A percentile compares a stretch with the other conserved stretches of the same genome.
Conservation (phyloP, 768 basidiomycete species). For the Omphalotus guepiniiformis region DNA sequence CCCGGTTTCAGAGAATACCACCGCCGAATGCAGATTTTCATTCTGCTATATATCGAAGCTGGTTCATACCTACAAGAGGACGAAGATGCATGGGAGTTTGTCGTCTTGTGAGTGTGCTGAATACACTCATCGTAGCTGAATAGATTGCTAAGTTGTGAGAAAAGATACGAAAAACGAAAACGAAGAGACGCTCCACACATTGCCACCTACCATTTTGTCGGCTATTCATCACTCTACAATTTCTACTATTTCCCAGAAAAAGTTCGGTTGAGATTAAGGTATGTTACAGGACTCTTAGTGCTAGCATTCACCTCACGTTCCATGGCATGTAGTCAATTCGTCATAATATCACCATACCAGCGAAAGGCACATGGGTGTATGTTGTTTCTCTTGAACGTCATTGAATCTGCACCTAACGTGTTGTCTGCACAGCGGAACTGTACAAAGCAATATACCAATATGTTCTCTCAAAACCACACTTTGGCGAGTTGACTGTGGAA, state of each 20-base stretch:
- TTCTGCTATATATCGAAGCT: conserved; percentile 91
- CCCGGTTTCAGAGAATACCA: conserved; percentile 91
- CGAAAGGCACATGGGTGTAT: conserved; percentile 86
- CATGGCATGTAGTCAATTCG: conserved; percentile 71
- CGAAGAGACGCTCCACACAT: conserved; percentile 45
- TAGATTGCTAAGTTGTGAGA: neutral
- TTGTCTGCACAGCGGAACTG: conserved; percentile 58
- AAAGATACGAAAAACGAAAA: conserved; percentile 82
- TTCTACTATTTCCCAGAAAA: conserved; percentile 96
- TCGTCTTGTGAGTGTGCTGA: conserved; percentile 59
- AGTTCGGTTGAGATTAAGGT: conserved; percentile 85
- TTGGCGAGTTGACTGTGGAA: conserved; percentile 94
- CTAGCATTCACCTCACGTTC: conserved; percentile 3
- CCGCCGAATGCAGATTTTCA: conserved; percentile 89
- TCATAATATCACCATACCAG: conserved; percentile 89
- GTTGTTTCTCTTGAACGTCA: conserved; percentile 19
- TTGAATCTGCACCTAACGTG: conserved; percentile 4
- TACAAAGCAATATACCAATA: conserved; percentile 85
- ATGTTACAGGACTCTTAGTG: conserved; percentile 14
- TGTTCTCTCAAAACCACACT: conserved; percentile 55
- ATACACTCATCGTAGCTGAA: neutral
- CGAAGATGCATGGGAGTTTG: conserved; percentile 93
- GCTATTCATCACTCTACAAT: conserved; percentile 91
- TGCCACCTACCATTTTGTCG: conserved; percentile 83
- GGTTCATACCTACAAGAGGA: conserved; percentile 94